Evolutionary conservation across 495 filamentous ascomycete genomes (phyloP).

Genomic region (Aspergillus incahuasiensis): DNA sequence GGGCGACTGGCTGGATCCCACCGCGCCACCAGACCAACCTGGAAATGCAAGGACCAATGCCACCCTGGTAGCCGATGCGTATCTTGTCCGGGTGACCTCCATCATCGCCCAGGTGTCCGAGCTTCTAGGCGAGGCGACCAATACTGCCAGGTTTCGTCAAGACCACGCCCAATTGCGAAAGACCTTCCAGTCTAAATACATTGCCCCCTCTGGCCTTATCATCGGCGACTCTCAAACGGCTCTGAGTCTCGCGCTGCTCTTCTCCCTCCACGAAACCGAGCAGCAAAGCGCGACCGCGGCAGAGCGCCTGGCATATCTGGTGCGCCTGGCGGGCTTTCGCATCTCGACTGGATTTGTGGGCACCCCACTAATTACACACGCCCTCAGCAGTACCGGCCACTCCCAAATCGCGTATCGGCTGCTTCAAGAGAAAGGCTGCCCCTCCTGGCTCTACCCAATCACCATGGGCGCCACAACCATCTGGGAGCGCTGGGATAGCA

Average conservation of each 20-base stretch:
- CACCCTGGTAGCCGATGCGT: constrained; percentile 48
- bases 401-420: constrained; percentile 33
- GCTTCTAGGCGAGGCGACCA: constrained; percentile 25
- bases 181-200: no score
- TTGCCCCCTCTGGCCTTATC: constrained; percentile 23
- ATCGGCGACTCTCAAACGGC: constrained; percentile 48
- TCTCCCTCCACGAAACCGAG: constrained; percentile 32
- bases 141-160: constrained; percentile 26
- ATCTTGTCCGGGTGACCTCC: constrained; percentile 42
- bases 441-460: constrained; percentile 52
- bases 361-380: no score
- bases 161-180: background rate
- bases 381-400: no score
- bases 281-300: constrained; percentile 30
- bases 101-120: constrained; percentile 24
- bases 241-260: constrained; percentile 39
- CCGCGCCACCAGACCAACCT: constrained; percentile 40
- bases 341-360: no score
- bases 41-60: constrained; percentile 39
- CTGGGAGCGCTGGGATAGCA: constrained; percentile 56
- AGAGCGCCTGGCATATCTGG: constrained; percentile 30
- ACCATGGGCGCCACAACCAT: constrained; percentile 49
- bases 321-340: constrained; percentile 32
- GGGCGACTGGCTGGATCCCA: constrained; percentile 54
- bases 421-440: constrained; percentile 38